Conservation (phyloP, 2,329 filamentous ascomycete genomes). For the Xylaria sp. region DNA sequence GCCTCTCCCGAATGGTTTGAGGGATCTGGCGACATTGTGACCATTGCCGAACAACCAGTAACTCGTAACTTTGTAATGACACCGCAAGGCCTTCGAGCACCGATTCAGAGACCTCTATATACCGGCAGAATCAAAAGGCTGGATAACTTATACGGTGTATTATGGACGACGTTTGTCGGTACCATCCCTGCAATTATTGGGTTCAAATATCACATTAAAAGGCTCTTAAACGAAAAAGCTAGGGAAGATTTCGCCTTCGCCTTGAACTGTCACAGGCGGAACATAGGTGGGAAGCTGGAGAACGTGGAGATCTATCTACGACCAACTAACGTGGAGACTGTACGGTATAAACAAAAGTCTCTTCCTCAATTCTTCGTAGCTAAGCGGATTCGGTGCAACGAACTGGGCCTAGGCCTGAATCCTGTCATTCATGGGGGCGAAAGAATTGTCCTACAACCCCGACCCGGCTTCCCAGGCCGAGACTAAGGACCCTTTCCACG, state of each 20-base stretch:
- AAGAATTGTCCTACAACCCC: constrained; percentile 14
- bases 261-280: constrained; percentile 11
- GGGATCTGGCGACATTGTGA: constrained; percentile 1
- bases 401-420: neutral
- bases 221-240: constrained; percentile 1
- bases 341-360: constrained; percentile 6
- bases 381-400: constrained; percentile 14
- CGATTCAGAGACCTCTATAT: constrained; percentile 7
- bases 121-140: neutral
- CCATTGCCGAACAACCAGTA: neutral
- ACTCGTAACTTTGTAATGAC: constrained; percentile 16
- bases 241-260: constrained; percentile 11
- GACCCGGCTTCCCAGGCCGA: neutral
- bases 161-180: constrained; percentile 11
- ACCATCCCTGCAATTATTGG: neutral
- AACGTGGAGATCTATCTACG: constrained; percentile 18
- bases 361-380: neutral
- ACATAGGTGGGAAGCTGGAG: neutral
- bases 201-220: constrained; percentile 3
- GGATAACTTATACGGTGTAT: neutral
- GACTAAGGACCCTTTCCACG: neutral
- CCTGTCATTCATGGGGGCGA: constrained; percentile 1
- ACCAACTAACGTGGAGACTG: neutral
- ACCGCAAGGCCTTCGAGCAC: constrained; percentile 6
- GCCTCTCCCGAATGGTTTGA: constrained; percentile 4